Conservation (phyloP, 768 basidiomycete species). For the Rhodotorula babjevae region DNA sequence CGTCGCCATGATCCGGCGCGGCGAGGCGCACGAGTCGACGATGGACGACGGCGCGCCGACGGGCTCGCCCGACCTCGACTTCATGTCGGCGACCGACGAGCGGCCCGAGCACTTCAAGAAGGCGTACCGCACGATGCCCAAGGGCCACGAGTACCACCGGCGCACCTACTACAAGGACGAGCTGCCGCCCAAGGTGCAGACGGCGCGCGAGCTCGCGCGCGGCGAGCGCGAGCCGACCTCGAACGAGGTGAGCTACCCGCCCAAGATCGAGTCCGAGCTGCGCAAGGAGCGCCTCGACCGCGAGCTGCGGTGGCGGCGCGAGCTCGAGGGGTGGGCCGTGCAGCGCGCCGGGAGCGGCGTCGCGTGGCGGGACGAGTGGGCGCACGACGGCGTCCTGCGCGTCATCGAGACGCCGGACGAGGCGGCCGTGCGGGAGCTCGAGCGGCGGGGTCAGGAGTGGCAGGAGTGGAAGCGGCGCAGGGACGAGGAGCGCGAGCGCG, state of each 20-base stretch:
- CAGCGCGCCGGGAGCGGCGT: slow-evolving; percentile 61
- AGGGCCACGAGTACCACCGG: slow-evolving; percentile 52
- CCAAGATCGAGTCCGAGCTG: slow-evolving; percentile 81
- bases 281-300: slow-evolving; percentile 82
- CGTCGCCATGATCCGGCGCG: slow-evolving; percentile 53
- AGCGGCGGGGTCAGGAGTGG: slow-evolving; percentile 3
- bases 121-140: slow-evolving; percentile 30
- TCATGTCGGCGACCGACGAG: slow-evolving; percentile 32
- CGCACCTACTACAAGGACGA: slow-evolving; percentile 71
- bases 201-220: slow-evolving; percentile 68
- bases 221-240: slow-evolving; percentile 74
- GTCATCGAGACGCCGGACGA: slow-evolving; percentile 53
- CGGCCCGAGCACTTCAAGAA: slow-evolving; percentile 31
- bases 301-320: slow-evolving; percentile 76
- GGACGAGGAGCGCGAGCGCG: slow-evolving; percentile 17
- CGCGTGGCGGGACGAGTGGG: slow-evolving; percentile 69
- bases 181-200: slow-evolving; percentile 62
- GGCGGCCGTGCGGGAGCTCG: slow-evolving; percentile 3
- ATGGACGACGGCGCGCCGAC: slow-evolving; percentile 26
- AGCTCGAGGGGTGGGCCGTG: slow-evolving; percentile 73
- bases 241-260: slow-evolving; percentile 69
- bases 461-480: not conserved
- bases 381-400: slow-evolving; percentile 52
- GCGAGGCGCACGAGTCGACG: slow-evolving; percentile 14
- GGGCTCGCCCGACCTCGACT: slow-evolving; percentile 39